These are phyloP conservation scores for Patellifolia procumbens DNA, from an alignment of 179 eudicot genomes.

Conservation along the genomic window DNA sequence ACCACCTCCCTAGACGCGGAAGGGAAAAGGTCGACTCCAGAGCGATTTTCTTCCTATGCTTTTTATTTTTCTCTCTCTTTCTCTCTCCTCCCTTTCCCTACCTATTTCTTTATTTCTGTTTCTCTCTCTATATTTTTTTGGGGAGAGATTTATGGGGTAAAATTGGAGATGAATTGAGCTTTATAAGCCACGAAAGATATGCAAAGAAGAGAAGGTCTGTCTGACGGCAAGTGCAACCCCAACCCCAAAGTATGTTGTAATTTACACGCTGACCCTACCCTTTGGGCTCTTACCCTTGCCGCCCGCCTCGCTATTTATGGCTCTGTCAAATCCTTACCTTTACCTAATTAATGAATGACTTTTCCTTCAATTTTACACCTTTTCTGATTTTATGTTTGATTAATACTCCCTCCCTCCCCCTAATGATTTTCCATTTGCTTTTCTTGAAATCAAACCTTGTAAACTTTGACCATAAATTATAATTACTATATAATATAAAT, in stretches of 20 bases:
- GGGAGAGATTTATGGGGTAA: neutral
- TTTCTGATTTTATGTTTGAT: neutral
- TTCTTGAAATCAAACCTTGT: too few relatives aligned
- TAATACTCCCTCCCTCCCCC: too few relatives aligned
- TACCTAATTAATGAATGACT: neutral
- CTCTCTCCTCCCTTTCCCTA: neutral
- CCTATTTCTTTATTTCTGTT: neutral
- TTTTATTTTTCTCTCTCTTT: constrained; percentile 18
- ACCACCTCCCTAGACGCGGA: constrained; percentile 56
- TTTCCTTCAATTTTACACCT: neutral
- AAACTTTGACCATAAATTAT: too few relatives aligned
- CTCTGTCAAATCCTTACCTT: neutral
- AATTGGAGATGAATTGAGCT: neutral
- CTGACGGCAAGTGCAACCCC: neutral
- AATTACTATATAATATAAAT: too few relatives aligned
- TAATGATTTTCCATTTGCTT: too few relatives aligned
- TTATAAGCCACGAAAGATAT: constrained; percentile 8
- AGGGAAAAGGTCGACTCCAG: constrained; percentile 48
- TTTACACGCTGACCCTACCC: constrained; percentile 5
- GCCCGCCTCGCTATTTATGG: constrained; percentile 1
- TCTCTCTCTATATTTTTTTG: neutral
- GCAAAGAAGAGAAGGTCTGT: too few relatives aligned
- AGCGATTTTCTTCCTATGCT: constrained; percentile 27
- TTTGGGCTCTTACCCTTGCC: neutral
- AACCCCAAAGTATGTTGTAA: neutral